Conservation (phyloP, 169 alveolate genomes). For the Plasmodium ovale region DNA sequence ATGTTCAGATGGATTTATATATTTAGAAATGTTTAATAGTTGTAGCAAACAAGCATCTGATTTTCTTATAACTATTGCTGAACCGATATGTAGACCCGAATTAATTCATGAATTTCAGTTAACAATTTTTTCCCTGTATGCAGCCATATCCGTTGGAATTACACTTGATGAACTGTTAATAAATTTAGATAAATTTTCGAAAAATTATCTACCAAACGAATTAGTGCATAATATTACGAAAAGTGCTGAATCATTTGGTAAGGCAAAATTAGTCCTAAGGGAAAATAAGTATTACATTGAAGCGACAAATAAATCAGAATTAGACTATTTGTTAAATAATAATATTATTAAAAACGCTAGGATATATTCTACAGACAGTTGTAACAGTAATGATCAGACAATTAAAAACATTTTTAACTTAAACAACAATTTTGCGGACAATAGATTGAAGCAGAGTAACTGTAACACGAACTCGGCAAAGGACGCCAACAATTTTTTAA, state of each 20-base stretch:
- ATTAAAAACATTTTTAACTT: constrained; percentile 76
- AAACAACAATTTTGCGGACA: constrained; percentile 31
- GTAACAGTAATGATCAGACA: constrained; percentile 43
- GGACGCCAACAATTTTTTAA: constrained; percentile 8
- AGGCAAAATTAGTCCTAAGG: constrained; percentile 93
- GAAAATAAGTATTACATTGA: constrained; percentile 95
- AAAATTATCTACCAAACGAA: constrained; percentile 91
- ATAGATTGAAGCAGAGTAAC: constrained; percentile 31
- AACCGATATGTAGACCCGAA: constrained; percentile 97
- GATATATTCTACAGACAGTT: constrained; percentile 78
- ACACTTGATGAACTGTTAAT: constrained; percentile 93
- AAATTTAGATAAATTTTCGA: constrained; percentile 93
- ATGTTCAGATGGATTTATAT: constrained; percentile 91
- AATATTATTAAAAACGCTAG: constrained; percentile 88
- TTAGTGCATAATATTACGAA: constrained; percentile 87
- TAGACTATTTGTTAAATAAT: constrained; percentile 89
- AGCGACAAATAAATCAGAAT: constrained; percentile 88
- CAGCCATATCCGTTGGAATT: constrained; percentile 97
- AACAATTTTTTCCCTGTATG: constrained; percentile 93
- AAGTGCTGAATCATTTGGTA: constrained; percentile 93
- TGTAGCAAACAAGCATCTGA: constrained; percentile 95
- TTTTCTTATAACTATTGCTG: constrained; percentile 97
- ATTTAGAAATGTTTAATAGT: constrained; percentile 86
- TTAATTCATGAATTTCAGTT: constrained; percentile 96
- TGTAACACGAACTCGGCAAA: constrained; percentile 22